Conservation (phyloP, 192 early-diverging fungal species). For the Coemansia sp. region DNA sequence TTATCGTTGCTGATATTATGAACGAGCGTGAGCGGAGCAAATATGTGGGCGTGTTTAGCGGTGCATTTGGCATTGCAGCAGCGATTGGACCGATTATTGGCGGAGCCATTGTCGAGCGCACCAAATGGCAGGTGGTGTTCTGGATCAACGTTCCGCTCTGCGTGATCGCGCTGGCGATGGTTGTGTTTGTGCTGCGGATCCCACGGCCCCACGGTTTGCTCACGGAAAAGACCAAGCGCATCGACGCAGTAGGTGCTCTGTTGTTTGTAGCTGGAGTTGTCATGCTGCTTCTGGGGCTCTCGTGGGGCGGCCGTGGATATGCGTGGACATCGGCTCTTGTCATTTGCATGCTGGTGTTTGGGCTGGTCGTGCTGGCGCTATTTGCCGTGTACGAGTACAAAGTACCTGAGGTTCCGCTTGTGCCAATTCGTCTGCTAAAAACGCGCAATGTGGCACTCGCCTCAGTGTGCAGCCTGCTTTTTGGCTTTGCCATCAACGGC, state of each 20-base stretch:
- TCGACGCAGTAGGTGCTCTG: constrained; percentile 57
- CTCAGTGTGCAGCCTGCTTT: constrained; percentile 22
- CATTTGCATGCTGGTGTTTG: constrained; percentile 45
- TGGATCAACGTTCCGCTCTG: constrained; percentile 79
- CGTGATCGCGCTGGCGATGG: constrained; percentile 50
- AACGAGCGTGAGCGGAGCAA: constrained; percentile 70
- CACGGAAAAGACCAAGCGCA: constrained; percentile 44
- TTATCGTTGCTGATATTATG: constrained; percentile 76
- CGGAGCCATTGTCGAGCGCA: constrained; percentile 65
- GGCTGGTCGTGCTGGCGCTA: constrained; percentile 18
- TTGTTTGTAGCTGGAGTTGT: constrained; percentile 46
- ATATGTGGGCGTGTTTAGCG: constrained; percentile 62
- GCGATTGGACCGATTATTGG: constrained; percentile 72
- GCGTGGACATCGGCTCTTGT: constrained; percentile 57
- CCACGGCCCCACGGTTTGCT: constrained; percentile 45
- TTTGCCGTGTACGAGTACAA: constrained; percentile 61
- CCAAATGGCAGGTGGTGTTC: constrained; percentile 69
- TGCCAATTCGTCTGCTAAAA: constrained; percentile 35
- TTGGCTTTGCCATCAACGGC: constrained; percentile 41
- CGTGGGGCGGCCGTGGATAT: constrained; percentile 59
- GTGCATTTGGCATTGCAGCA: constrained; percentile 57
- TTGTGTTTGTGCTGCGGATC: constrained; percentile 66
- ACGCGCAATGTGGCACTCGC: constrained; percentile 24
- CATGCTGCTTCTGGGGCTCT: constrained; percentile 54
- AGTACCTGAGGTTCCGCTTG: constrained; percentile 65